These are phyloP conservation scores for Skeletonema grethae DNA, from an alignment of 108 stramenopile species.

Conservation along the genomic window DNA sequence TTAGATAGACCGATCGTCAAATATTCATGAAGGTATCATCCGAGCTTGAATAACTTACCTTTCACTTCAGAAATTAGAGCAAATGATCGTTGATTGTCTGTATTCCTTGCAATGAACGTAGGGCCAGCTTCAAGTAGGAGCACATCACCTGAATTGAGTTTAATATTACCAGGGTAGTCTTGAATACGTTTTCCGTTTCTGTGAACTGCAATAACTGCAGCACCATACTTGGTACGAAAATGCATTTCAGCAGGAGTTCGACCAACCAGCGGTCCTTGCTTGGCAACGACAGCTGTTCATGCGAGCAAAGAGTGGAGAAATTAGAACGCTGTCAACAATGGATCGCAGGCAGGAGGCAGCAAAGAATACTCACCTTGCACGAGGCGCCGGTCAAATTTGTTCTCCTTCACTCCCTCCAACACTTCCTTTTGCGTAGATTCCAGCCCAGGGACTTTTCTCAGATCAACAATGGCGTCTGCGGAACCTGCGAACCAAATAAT, in stretches of 20 bases:
- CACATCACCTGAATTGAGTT: slow-evolving; percentile 85
- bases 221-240: slow-evolving; percentile 82
- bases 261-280: slow-evolving; percentile 73
- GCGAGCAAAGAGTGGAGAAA: no score
- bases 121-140: slow-evolving; percentile 85
- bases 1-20: no score
- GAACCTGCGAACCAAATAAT: slow-evolving; percentile 81
- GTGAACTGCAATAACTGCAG: slow-evolving; percentile 87
- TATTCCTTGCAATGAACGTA: slow-evolving; percentile 63
- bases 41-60: neutral
- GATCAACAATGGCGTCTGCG: slow-evolving; percentile 53
- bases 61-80: slow-evolving; percentile 81
- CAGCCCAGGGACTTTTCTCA: slow-evolving; percentile 79
- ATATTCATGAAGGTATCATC: no score
- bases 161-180: slow-evolving; percentile 81
- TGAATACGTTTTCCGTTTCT: slow-evolving; percentile 77
- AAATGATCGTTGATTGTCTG: slow-evolving; percentile 71
- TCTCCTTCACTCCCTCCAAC: slow-evolving; percentile 73
- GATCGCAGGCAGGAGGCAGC: neutral
- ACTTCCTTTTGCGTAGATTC: slow-evolving; percentile 67
- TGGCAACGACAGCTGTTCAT: slow-evolving; percentile 68
- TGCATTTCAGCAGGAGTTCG: slow-evolving; percentile 73
- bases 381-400: slow-evolving; percentile 71
- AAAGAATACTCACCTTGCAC: slow-evolving; percentile 51
- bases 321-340: no score